phyloP scores from a whole-genome alignment of 2,329 filamentous ascomycete species.

The Hymenoscyphus linearis region DNA sequence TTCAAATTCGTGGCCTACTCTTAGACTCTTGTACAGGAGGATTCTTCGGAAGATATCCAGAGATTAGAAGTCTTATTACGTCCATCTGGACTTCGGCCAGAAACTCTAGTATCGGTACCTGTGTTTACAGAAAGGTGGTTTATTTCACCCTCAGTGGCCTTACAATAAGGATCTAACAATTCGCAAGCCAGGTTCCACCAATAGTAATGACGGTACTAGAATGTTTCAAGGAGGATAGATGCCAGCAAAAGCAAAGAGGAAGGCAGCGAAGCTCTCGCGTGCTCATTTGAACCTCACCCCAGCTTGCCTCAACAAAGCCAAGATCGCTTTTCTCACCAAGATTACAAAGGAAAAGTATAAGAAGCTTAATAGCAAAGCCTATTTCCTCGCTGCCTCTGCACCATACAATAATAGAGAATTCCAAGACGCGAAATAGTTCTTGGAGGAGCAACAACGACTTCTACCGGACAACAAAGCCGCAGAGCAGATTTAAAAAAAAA shows the following conservation, averaged over 20 bases:
- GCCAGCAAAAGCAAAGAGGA: background rate
- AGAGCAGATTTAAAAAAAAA: constrained; percentile 15
- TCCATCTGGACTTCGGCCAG: constrained; percentile 27
- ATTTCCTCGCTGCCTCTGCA: constrained; percentile 31
- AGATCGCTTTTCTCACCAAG: background rate
- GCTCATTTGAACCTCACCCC: background rate
- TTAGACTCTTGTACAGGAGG: constrained; percentile 30
- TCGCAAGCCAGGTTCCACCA: background rate
- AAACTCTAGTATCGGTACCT: constrained; percentile 30
- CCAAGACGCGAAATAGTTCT: constrained; percentile 25
- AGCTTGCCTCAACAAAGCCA: background rate
- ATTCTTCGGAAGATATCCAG: constrained; percentile 10
- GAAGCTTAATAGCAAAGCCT: background rate
- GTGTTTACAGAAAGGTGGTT: constrained; percentile 28
- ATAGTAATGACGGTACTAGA: background rate
- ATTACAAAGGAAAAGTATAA: background rate
- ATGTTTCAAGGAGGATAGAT: background rate
- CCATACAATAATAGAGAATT: constrained; percentile 35
- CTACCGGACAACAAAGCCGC: constrained; percentile 30
- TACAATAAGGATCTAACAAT: background rate
- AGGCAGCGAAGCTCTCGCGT: background rate
- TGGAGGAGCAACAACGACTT: constrained; percentile 18
- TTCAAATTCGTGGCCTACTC: constrained; percentile 29
- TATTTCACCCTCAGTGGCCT: constrained; percentile 28
- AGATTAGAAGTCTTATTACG: constrained; percentile 30